Evolutionary conservation across 441 rosid genomes (phyloP).

Genomic region (Populus tomentosa): DNA sequence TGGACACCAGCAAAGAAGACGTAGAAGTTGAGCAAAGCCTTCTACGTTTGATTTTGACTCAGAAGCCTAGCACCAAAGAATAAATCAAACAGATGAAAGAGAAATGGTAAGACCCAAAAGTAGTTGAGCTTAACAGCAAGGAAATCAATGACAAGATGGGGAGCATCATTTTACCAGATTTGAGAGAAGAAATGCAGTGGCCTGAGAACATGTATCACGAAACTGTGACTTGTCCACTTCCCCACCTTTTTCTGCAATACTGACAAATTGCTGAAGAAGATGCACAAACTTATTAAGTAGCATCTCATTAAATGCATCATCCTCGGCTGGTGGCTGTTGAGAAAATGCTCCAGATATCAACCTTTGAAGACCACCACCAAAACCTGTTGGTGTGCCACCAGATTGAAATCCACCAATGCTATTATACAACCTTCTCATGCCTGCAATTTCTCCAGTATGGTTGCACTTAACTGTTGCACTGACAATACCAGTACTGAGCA

Average conservation of each 20-base stretch:
- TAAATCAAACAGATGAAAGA: background rate
- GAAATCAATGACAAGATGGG: slow-evolving; percentile 10
- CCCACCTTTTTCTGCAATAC: slow-evolving; percentile 82
- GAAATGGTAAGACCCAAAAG: background rate
- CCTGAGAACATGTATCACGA: slow-evolving; percentile 91
- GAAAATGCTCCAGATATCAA: slow-evolving; percentile 91
- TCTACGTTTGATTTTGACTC: slow-evolving; percentile 73
- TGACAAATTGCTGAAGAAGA: slow-evolving; percentile 93
- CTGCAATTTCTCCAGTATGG: slow-evolving; percentile 98
- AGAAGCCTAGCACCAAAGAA: slow-evolving; percentile 46
- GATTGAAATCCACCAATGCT: slow-evolving; percentile 94
- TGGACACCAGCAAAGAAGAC: too few species aligned
- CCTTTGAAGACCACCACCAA: slow-evolving; percentile 79
- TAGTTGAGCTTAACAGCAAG: background rate
- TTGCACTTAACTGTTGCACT: slow-evolving; percentile 97
- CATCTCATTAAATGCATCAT: slow-evolving; percentile 87
- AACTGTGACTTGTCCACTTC: slow-evolving; percentile 81
- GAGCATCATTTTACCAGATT: slow-evolving; percentile 59
- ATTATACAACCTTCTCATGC: slow-evolving; percentile 93
- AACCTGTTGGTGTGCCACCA: slow-evolving; percentile 47
- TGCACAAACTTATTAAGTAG: slow-evolving; percentile 75
- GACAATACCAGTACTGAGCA: slow-evolving; percentile 88
- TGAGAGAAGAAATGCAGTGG: slow-evolving; percentile 90
- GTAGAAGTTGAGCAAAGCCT: slow-evolving; percentile 88
- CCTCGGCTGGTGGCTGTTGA: slow-evolving; percentile 63